Evolutionary conservation across 768 basidiomycete species (phyloP), one percentile per base, ranked within the genome.

Genomic region (Lactarius indigo): DNA sequence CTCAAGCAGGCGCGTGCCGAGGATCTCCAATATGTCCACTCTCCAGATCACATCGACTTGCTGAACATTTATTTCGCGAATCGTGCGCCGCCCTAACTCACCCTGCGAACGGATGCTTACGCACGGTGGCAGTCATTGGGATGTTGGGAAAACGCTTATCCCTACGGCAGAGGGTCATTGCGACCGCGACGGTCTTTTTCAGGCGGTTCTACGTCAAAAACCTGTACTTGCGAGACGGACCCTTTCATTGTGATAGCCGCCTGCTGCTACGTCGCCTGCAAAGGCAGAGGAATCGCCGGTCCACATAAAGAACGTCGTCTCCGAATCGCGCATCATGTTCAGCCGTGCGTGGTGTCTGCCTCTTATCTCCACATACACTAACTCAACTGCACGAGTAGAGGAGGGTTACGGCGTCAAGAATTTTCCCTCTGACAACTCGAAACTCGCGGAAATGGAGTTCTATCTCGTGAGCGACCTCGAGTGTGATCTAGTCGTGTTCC

Each of bases 401-500:
- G 85, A 87, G 61, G 87, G 86, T 23, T 91, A 92, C 72, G 85
- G 83, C 5, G 80, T 90, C 74, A 89, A 91, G 73, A 77, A 83
- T n/a, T 96, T 97, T 73, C 87, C 91, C 0, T 84, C 90, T 0
- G 95, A 97, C 74, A 91, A 96, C 72, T 85, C 90, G 13, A 95
- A 94, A 73, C 81, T 99, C 17, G 97, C 96, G 4, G 97, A 99
- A 76, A 98, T 98, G 96, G 96, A 98, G 75, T 98, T 98, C 79
- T 98, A 96, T 78, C 87, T 98, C 12, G 89, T 99, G 28, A 94
- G 94, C 73, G 96, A 99, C 74, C 84, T 98, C 31, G 95, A 97
- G 75, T 98, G 96, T 73, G 94, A 98, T 76, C 80, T 99, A 52
- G 76, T 89, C 63, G 84, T 98, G 9, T 98, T 94, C 75, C 97